Percentiles rank a stretch among this genome's conserved stretches.
Evolutionary conservation across 371 early-diverging fungal genomes (phyloP).

Genomic region (Mucor plumbeus): DNA sequence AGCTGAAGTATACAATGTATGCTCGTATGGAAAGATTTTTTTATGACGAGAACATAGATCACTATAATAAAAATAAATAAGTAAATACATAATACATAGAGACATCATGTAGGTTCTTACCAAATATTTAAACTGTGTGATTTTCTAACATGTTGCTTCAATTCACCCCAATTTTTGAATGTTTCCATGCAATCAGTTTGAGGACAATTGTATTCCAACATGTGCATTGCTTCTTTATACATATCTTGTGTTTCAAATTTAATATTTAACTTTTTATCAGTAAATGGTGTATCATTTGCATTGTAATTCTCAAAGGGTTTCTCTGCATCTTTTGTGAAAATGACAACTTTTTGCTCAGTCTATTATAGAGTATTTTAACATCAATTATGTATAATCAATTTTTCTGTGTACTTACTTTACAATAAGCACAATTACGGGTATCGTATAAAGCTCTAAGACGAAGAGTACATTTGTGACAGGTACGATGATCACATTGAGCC

Average conservation of each 20-base stretch:
- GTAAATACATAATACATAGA: neutral
- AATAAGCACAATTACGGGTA: slow-evolving; percentile 82
- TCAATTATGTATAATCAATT: neutral
- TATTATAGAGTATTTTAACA: slow-evolving; percentile 19
- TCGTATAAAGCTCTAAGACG: slow-evolving; percentile 89
- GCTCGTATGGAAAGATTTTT: slow-evolving; percentile 92
- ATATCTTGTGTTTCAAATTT: slow-evolving; percentile 78
- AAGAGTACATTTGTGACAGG: slow-evolving; percentile 89
- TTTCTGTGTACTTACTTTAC: slow-evolving; percentile 71
- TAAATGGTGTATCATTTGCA: slow-evolving; percentile 48
- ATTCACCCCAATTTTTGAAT: slow-evolving; percentile 78
- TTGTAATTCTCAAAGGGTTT: slow-evolving; percentile 61
- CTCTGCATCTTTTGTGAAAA: slow-evolving; percentile 71
- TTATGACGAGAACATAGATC: slow-evolving; percentile 89
- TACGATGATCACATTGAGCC: slow-evolving; percentile 90
- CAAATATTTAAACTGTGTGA: slow-evolving; percentile 80
- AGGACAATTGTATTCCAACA: slow-evolving; percentile 88
- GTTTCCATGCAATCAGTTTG: slow-evolving; percentile 72
- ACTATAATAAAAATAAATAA: slow-evolving; percentile 38
- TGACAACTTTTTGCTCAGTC: slow-evolving; percentile 73
- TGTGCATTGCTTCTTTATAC: slow-evolving; percentile 71
- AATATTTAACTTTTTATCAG: slow-evolving; percentile 72
- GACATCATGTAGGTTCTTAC: slow-evolving; percentile 40
- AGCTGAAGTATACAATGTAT: slow-evolving; percentile 73
- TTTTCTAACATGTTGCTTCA: slow-evolving; percentile 81